Percentiles rank a stretch among this genome's conserved stretches.
phyloP scores from a whole-genome alignment of 108 stramenopile genomes.

The Skeletonema marinoi region DNA sequence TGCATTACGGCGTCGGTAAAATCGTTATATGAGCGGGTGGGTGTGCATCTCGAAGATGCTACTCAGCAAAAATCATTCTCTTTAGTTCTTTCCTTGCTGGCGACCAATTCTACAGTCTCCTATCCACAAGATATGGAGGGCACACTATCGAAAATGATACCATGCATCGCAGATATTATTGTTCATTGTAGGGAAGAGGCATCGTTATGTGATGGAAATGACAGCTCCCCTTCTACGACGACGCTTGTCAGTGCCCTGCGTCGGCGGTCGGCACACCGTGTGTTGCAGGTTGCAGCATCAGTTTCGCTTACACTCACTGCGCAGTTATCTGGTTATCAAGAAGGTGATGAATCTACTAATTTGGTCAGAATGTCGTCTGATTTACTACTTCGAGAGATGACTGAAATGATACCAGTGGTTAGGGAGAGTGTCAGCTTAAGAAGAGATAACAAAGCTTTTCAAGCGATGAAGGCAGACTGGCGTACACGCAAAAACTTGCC shows the following conservation, averaged over 20 bases:
- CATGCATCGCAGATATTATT: constrained; percentile 11
- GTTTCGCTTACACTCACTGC: constrained; percentile 14
- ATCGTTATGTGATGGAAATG: constrained; percentile 2
- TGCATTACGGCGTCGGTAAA: constrained; percentile 9
- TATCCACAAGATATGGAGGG: constrained; percentile 5
- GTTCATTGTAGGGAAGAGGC: constrained; percentile 21
- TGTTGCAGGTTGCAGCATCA: constrained; percentile 20
- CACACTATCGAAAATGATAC: background rate
- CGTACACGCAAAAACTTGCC: constrained; percentile 1
- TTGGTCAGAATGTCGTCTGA: constrained; percentile 14
- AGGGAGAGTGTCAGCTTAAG: constrained; percentile 6
- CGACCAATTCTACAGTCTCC: constrained; percentile 10
- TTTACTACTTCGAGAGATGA: constrained; percentile 19
- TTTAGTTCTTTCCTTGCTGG: constrained; percentile 14
- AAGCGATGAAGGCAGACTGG: constrained; percentile 32
- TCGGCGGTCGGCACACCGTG: constrained; percentile 11
- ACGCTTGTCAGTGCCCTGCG: constrained; percentile 15
- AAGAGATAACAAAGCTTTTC: constrained; percentile 1
- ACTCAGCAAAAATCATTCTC: constrained; percentile 10
- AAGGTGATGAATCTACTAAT: background rate
- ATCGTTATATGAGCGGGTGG: constrained; percentile 15
- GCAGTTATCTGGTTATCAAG: constrained; percentile 2
- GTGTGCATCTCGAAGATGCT: constrained; percentile 7
- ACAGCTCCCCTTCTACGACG: background rate
- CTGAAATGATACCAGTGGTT: constrained; percentile 8